Evolutionary conservation across 208 protist genomes (phyloP).

Genomic region (Lotmaria passim): DNA sequence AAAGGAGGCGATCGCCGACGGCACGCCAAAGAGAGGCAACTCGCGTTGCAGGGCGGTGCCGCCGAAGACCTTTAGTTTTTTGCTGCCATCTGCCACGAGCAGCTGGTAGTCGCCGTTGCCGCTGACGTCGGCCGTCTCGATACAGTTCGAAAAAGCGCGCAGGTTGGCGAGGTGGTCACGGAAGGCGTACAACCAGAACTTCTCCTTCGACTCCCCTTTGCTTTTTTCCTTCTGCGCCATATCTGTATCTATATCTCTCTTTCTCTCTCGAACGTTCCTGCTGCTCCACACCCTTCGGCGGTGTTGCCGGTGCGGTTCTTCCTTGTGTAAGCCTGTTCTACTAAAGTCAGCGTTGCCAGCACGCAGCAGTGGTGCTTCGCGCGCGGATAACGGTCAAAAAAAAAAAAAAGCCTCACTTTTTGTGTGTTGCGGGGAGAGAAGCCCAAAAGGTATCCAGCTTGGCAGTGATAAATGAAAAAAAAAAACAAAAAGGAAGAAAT

Average conservation of each 20-base stretch:
- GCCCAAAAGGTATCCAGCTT: no score
- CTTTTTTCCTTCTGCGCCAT: conserved; percentile 6
- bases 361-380: no score
- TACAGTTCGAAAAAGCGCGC: conserved; percentile 69
- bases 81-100: conserved; percentile 84
- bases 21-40: conserved; percentile 82
- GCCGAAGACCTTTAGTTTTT: conserved; percentile 83
- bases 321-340: no score
- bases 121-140: conserved; percentile 85
- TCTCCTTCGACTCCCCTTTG: conserved; percentile 29
- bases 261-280: not conserved
- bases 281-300: no score
- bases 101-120: conserved; percentile 95
- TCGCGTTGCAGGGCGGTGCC: conserved; percentile 87
- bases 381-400: no score
- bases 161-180: conserved; percentile 89
- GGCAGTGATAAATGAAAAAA: no score
- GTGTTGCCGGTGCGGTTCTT: no score
- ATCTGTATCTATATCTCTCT: not conserved
- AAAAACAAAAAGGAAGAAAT: no score
- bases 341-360: no score
- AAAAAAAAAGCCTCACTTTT: no score
- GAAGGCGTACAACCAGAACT: conserved; percentile 93
- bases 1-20: conserved; percentile 83
- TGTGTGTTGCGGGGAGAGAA: no score